These are phyloP conservation scores for Noccaea caerulescens DNA, from an alignment of 345 rosid species.

Conservation along the genomic window DNA sequence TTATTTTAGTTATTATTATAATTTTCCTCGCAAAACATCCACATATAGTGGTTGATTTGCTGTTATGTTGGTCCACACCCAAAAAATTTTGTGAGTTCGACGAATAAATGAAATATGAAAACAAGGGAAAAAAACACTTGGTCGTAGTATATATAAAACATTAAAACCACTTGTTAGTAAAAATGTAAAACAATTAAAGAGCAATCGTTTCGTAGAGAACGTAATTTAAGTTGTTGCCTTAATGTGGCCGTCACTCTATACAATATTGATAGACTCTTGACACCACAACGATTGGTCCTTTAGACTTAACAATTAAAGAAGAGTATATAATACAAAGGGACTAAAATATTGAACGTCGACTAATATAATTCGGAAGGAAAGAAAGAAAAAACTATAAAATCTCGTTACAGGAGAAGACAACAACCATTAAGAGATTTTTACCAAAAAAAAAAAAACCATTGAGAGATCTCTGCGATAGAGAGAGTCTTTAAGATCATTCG, in stretches of 20 bases:
- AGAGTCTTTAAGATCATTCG: background rate
- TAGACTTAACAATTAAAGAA: background rate
- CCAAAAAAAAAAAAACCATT: too few relatives aligned
- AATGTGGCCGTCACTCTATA: conserved; percentile 22
- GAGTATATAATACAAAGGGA: conserved; percentile 1
- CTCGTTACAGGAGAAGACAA: conserved; percentile 28
- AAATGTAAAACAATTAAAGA: background rate
- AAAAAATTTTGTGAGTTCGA: background rate
- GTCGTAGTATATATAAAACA: too few relatives aligned
- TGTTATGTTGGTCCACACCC: conserved; percentile 18
- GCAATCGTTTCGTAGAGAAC: background rate
- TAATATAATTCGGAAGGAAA: background rate
- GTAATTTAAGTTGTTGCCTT: background rate
- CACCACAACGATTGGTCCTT: conserved; percentile 36
- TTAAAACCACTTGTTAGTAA: too few relatives aligned
- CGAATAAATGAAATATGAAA: background rate
- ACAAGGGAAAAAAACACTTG: background rate
- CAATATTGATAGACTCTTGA: conserved; percentile 29
- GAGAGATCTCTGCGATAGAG: conserved; percentile 18
- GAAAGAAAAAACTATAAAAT: conserved; percentile 33
- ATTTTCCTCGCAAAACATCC: conserved; percentile 5
- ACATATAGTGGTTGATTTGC: conserved; percentile 29
- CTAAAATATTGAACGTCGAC: background rate
- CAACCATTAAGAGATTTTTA: background rate
- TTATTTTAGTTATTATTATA: conserved; percentile 19